Conservation (phyloP, 106 monocot genomes). For the Platanthera zijinensis region DNA sequence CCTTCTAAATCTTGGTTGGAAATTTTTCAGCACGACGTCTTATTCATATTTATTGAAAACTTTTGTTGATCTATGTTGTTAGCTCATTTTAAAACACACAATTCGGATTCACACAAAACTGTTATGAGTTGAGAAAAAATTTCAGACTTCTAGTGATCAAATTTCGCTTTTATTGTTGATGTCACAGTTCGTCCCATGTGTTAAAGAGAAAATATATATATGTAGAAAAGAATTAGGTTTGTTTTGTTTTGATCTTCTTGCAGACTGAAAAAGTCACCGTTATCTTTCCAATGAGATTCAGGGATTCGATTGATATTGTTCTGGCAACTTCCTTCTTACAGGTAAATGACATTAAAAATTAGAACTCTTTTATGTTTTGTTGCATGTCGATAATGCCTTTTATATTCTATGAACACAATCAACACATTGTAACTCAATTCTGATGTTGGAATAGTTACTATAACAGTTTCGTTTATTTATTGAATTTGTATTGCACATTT, state of each 20-base stretch:
- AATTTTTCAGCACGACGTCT: background rate
- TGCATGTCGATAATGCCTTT: background rate
- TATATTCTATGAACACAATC: background rate
- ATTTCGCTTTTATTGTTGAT: background rate
- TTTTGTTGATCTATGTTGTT: background rate
- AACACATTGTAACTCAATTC: background rate
- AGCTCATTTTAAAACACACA: background rate
- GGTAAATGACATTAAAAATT: constrained; percentile 30
- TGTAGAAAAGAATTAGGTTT: background rate
- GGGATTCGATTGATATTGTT: constrained; percentile 72
- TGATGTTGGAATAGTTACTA: background rate
- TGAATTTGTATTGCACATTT: background rate
- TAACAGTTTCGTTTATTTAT: background rate
- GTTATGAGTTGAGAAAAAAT: background rate
- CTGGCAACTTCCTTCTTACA: constrained; percentile 91
- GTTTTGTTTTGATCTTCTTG: constrained; percentile 11
- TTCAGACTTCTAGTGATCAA: background rate
- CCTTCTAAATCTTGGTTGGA: background rate
- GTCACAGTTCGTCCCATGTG: background rate
- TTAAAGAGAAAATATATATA: background rate
- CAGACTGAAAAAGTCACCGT: constrained; percentile 86
- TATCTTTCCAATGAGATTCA: constrained; percentile 90
- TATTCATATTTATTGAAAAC: background rate
- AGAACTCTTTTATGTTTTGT: background rate
- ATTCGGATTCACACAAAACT: background rate